phyloP scores from a whole-genome alignment of 73 alveolate genomes.

The Symbiodinium pilosum region DNA sequence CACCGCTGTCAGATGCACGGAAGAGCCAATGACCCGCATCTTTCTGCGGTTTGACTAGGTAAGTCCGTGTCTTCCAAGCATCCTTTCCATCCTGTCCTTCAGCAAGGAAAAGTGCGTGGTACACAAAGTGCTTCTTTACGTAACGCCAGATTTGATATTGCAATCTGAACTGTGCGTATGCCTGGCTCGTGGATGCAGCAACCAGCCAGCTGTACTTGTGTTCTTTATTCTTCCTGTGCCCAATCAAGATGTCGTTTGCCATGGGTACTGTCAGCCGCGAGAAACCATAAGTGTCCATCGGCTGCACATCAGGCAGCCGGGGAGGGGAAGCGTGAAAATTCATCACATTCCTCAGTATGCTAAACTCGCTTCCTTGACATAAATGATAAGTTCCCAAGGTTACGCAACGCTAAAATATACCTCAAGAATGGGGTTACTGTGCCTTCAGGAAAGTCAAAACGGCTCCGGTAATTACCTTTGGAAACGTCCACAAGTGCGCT shows the following conservation, averaged over 20 bases:
- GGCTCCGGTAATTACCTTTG: too few relatives aligned
- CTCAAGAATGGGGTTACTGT: too few relatives aligned
- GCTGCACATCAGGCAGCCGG: slow-evolving; percentile 37
- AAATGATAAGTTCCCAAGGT: too few relatives aligned
- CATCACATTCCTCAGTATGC: slow-evolving; percentile 67
- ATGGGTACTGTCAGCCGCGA: background rate
- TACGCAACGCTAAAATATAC: too few relatives aligned
- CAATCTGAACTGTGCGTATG: slow-evolving; percentile 53
- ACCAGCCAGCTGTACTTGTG: slow-evolving; percentile 62
- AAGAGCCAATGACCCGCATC: slow-evolving; percentile 40
- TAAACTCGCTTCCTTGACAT: too few relatives aligned
- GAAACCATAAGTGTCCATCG: slow-evolving; percentile 18
- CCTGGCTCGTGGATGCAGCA: slow-evolving; percentile 72
- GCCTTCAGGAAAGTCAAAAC: too few relatives aligned
- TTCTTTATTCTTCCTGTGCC: slow-evolving; percentile 5
- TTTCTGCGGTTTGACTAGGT: slow-evolving; percentile 9
- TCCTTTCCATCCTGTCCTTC: slow-evolving; percentile 46
- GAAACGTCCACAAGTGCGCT: too few relatives aligned
- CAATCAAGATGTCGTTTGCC: slow-evolving; percentile 36
- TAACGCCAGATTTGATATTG: slow-evolving; percentile 35
- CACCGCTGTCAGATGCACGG: slow-evolving; percentile 26
- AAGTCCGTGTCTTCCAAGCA: slow-evolving; percentile 51
- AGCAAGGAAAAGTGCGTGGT: slow-evolving; percentile 18
- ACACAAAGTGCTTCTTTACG: background rate
- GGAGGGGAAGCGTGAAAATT: slow-evolving; percentile 43